Base-by-base conservation (phyloP, 768 basidiomycete species). In the Agrocybe praecox region DNA sequence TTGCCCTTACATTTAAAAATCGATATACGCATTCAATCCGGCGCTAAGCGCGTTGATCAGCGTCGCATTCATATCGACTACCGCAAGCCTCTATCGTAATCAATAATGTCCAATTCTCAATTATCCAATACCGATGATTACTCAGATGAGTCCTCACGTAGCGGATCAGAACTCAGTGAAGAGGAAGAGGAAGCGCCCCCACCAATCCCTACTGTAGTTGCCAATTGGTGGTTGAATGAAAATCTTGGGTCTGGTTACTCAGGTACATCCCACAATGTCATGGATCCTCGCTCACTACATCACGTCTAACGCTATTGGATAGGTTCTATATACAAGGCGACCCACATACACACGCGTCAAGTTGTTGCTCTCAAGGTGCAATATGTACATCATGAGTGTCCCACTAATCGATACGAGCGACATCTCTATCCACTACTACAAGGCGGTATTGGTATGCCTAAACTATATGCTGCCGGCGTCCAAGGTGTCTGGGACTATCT, bases 341-440 rank as follows among this genome's bases (percentile, higher is more conserved):
- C 63, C 14, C 71, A 92, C 61, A 59, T 90, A 1, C 76, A 84
- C 63, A 86, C 74, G 2, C 74, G 77, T 18, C 77, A 86, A 43
- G 67, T 78, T n/a, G 88, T 88, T 42, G 90, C 90, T 2, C 77
- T 92, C 52, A 92, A 92, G 67, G 73, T 92, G 10, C 90, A 92
- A 69, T 76, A 79, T 54, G 72, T 83, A 19, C 76, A 90, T 60
- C 85, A 89, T 55, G 83, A 87, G 66, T 91, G 88, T 64, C 90
- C 88, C 0, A 90, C 90, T 3, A 92, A 92, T 65, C 75, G 72
- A 26, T 90, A 87, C 52, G 90, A 92, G 65, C 82, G 87, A 17
- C 59, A 73, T 56, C 76, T 92, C 52, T 92, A 90, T 64, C 89
- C 89, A 18, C 62, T 80, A 7, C 70, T 92, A 12, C 88, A 88